A percentile compares a stretch with the other conserved stretches of the same genome.
Conservation (phyloP, 768 basidiomycete species). For the Roridomyces roridus region DNA sequence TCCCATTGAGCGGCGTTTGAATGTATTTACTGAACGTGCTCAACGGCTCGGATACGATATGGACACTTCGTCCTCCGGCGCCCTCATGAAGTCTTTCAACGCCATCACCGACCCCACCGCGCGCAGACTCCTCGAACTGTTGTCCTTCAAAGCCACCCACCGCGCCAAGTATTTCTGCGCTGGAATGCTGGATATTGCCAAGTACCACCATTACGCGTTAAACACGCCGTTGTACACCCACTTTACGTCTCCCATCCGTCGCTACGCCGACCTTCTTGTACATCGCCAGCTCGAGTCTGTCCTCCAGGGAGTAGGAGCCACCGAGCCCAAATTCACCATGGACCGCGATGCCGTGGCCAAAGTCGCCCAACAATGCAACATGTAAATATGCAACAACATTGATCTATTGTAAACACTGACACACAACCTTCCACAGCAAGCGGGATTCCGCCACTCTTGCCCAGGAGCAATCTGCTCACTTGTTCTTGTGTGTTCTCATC, state of each 20-base stretch:
- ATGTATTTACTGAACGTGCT: slow-evolving; percentile 80
- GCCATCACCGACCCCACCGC: slow-evolving; percentile 74
- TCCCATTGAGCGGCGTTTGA: slow-evolving; percentile 90
- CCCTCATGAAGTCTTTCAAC: slow-evolving; percentile 87
- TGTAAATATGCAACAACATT: slow-evolving; percentile 56
- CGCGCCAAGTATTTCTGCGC: slow-evolving; percentile 98
- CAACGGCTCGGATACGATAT: slow-evolving; percentile 82
- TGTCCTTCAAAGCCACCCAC: slow-evolving; percentile 91
- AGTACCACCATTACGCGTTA: slow-evolving; percentile 93
- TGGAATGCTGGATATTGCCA: slow-evolving; percentile 98
- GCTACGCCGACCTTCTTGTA: slow-evolving; percentile 92
- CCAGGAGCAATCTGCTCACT: slow-evolving; percentile 94
- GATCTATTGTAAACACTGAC: background rate
- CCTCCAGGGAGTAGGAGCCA: slow-evolving; percentile 68
- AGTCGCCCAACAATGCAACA: slow-evolving; percentile 97
- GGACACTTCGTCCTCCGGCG: slow-evolving; percentile 78
- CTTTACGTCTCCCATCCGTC: slow-evolving; percentile 91
- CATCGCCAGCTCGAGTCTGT: slow-evolving; percentile 96
- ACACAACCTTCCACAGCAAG: slow-evolving; percentile 58
- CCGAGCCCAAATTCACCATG: slow-evolving; percentile 93
- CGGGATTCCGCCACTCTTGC: slow-evolving; percentile 90
- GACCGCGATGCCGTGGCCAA: slow-evolving; percentile 98
- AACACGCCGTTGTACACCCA: slow-evolving; percentile 92
- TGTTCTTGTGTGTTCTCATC: slow-evolving; percentile 94
- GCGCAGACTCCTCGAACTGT: slow-evolving; percentile 78